Base-by-base conservation (phyloP, 1,139 yeast species). In the Blastobotrys illinoisensis region DNA sequence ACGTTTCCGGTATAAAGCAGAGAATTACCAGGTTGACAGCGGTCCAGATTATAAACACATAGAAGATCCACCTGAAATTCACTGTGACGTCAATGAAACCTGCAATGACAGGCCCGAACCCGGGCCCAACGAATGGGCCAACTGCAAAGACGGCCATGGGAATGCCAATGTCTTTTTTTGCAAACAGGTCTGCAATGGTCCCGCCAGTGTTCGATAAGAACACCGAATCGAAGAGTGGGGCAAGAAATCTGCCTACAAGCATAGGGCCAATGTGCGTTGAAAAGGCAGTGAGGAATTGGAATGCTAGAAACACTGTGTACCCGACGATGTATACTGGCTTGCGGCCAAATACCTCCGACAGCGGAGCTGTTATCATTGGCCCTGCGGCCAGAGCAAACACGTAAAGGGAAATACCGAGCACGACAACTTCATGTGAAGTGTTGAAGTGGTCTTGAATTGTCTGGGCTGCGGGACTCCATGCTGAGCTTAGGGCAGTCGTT, bases 151-250 rank as follows among this genome's bases (percentile, higher is more conserved):
- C 71, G 1, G 86, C 81, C 73, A 83, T 79, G n/a, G 88, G 86
- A 14, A 85, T 74, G 19, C 87, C 88, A 67, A 96, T 78, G 11
- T 75, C 62, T n/a, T 68, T 68, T 51, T 82, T 79, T 54, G 77
- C 78, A 64, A 81, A 86, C 74, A 86, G 74, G 67, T 88, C 96
- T 3, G 91, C 85, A 74, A 86, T 81, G 0, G 86, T 78, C 23
- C 93, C 95, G 14, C 93, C 93, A 6, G 85, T 88, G 47, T 85
- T 86, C 24, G 86, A 90, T 66, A 88, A 69, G 0, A 91, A 86
- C 19, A 84, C 79, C 21, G 85, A 75, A 1, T 86, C 78, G 64
- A 80, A 82, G 46, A 83, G 81, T 4, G 88, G 88, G 55, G 81
- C 75, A 60, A 82, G 70, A 64, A 82, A 82, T 56, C 88, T 74